Percentiles rank a stretch among this genome's conserved stretches.
Conservation (phyloP, 2,329 filamentous ascomycete species). For the Apiospora saccharicola region DNA sequence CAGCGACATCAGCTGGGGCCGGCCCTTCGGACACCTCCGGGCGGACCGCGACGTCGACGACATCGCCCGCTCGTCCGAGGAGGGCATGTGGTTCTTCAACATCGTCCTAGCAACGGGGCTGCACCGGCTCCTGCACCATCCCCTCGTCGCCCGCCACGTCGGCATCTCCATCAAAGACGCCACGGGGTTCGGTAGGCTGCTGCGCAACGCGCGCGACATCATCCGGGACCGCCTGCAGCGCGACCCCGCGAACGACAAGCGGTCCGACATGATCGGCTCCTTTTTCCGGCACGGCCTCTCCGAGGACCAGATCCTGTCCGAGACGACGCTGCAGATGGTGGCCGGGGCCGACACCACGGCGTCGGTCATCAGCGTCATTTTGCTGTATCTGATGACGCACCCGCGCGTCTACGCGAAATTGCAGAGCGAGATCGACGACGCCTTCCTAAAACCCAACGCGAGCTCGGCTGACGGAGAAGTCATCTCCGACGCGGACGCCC, state of each 20-base stretch:
- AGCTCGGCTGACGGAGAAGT: slow-evolving; percentile 36
- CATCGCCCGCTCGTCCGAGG: slow-evolving; percentile 43
- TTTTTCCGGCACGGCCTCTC: slow-evolving; percentile 55
- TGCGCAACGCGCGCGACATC: slow-evolving; percentile 17
- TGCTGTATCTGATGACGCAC: slow-evolving; percentile 57
- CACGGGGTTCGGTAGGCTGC: slow-evolving; percentile 6
- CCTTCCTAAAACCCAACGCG: slow-evolving; percentile 14
- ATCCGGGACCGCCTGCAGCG: slow-evolving; percentile 6
- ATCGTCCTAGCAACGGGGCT: neutral
- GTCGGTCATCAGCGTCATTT: slow-evolving; percentile 54
- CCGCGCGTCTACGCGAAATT: slow-evolving; percentile 53
- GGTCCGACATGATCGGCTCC: slow-evolving; percentile 25
- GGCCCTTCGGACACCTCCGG: slow-evolving; percentile 52
- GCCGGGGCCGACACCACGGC: slow-evolving; percentile 59
- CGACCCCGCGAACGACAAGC: neutral
- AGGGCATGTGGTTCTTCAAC: slow-evolving; percentile 16
- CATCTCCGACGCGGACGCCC: slow-evolving; percentile 31
- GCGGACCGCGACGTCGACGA: slow-evolving; percentile 51
- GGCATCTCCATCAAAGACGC: neutral
- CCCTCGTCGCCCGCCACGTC: neutral
- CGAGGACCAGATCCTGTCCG: slow-evolving; percentile 51
- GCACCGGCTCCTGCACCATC: neutral
- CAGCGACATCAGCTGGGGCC: slow-evolving; percentile 54
- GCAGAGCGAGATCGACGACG: slow-evolving; percentile 52
- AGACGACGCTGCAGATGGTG: slow-evolving; percentile 38